Evolutionary conservation across 345 rosid species (phyloP).

Genomic region (Abelmoschus esculentus): DNA sequence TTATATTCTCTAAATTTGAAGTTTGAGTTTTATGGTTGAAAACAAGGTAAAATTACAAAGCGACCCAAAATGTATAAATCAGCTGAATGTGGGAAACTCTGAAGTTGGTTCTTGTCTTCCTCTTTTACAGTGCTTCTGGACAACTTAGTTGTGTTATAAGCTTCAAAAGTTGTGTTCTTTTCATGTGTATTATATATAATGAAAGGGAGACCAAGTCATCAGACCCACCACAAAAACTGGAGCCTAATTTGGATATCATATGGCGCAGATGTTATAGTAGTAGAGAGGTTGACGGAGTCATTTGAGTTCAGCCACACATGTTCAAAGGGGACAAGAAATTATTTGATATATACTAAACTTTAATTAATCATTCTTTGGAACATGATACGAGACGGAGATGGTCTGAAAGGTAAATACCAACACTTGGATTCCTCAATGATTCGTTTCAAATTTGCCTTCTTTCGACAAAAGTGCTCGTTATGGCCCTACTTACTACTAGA

Average conservation of each 20-base stretch:
- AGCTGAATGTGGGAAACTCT: neutral
- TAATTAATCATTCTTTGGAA: neutral
- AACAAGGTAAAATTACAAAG: too few relatives aligned
- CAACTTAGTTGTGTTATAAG: neutral
- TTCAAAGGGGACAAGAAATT: neutral
- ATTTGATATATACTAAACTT: too few relatives aligned
- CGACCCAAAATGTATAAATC: neutral
- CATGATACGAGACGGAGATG: neutral
- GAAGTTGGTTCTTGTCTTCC: neutral
- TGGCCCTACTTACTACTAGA: neutral
- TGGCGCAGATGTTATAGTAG: neutral
- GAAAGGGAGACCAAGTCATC: neutral
- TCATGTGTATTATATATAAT: neutral
- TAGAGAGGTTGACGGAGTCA: neutral
- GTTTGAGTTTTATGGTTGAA: too few relatives aligned
- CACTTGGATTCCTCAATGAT: neutral
- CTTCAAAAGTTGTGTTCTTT: neutral
- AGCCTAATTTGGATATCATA: neutral
- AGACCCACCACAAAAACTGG: neutral
- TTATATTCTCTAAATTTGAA: too few relatives aligned
- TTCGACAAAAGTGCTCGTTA: neutral
- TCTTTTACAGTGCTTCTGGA: neutral
- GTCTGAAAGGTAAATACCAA: neutral
- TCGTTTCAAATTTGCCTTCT: neutral
- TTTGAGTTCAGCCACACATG: neutral